Conservation (phyloP, 2,329 filamentous ascomycete genomes). For the Epichloe coenophiala region DNA sequence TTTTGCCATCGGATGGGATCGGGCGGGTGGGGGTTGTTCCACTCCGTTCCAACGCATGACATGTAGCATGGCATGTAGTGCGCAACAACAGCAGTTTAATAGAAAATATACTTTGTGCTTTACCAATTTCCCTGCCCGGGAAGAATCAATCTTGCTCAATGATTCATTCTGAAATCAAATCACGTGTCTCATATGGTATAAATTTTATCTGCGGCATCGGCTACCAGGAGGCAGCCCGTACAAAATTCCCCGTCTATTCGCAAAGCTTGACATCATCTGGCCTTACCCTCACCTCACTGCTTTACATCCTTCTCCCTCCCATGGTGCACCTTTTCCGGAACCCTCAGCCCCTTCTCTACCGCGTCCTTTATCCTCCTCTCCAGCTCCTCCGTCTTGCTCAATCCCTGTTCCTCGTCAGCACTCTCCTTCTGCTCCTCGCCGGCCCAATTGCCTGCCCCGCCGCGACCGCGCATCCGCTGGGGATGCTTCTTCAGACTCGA, state of each 20-base stretch:
- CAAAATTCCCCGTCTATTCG: too few species aligned
- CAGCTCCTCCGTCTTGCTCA: conserved; percentile 22
- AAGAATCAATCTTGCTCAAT: too few species aligned
- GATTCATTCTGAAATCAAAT: too few species aligned
- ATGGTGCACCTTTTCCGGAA: conserved; percentile 32
- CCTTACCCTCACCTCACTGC: neutral
- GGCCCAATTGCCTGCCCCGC: conserved; percentile 45
- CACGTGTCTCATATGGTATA: too few species aligned
- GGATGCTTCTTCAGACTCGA: conserved; percentile 17
- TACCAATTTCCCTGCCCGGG: too few species aligned
- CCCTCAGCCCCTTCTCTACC: conserved; percentile 33
- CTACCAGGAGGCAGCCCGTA: too few species aligned
- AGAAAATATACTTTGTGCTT: too few species aligned
- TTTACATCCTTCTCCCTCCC: conserved; percentile 8
- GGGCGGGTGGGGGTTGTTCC: conserved; percentile 9
- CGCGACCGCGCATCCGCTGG: conserved; percentile 28
- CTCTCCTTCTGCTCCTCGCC: conserved; percentile 16
- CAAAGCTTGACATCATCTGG: neutral
- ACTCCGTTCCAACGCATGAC: conserved; percentile 4
- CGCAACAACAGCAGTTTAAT: neutral
- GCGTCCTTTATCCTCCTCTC: conserved; percentile 29
- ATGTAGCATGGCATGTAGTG: too few species aligned
- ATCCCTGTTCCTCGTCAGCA: conserved; percentile 10
- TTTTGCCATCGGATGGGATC: conserved; percentile 15
- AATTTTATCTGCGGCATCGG: too few species aligned